Evolutionary conservation across 305 asterid genomes (phyloP).

Genomic region (Solanum chacoense): DNA sequence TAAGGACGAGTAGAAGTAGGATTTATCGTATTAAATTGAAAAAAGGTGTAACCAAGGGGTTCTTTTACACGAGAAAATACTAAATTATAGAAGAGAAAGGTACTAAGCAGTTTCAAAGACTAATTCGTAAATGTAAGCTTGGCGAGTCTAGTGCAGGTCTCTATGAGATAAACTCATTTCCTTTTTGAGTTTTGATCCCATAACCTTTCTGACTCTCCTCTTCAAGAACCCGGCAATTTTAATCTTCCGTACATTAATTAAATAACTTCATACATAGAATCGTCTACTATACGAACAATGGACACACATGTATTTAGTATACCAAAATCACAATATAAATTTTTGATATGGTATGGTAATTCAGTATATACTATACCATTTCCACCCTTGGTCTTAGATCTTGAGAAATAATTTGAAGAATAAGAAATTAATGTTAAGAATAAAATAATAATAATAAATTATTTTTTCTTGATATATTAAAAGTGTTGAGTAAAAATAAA

Average conservation of each 20-base stretch:
- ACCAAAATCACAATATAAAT: not conserved
- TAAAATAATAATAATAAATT: too few species aligned
- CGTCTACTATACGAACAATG: not conserved
- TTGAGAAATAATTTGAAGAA: not conserved
- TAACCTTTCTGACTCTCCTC: not conserved
- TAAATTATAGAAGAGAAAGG: not conserved
- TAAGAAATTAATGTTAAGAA: not conserved
- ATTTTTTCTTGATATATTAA: too few species aligned
- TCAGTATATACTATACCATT: not conserved
- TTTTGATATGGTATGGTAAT: not conserved
- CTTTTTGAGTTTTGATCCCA: not conserved
- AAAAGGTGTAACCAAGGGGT: not conserved
- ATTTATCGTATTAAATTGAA: not conserved
- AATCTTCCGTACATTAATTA: not conserved
- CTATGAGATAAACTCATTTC: not conserved
- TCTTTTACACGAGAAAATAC: not conserved
- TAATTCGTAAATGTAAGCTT: not conserved
- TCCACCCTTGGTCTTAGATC: not conserved
- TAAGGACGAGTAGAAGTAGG: not conserved
- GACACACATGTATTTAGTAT: not conserved
- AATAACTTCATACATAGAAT: not conserved
- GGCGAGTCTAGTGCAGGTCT: not conserved
- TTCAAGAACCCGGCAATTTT: not conserved
- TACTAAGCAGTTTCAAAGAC: not conserved
- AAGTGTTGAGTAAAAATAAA: not conserved